Evolutionary conservation across 2,329 filamentous ascomycete species (phyloP).

Genomic region (Cadophora sp.): DNA sequence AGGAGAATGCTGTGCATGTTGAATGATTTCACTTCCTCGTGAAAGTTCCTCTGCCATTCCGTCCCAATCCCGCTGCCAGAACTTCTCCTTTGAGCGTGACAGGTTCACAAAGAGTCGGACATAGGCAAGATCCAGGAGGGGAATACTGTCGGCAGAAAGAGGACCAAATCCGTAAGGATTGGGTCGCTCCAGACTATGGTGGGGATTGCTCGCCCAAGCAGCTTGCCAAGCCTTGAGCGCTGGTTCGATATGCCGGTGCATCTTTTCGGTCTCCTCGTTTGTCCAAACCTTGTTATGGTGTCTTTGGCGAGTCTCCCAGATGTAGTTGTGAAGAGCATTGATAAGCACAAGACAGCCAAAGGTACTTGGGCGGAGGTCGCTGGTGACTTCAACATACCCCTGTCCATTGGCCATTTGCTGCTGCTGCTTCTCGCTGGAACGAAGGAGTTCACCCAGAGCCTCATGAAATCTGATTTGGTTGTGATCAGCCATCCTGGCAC

Average conservation of each 20-base stretch:
- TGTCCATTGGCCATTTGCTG: slow-evolving; percentile 59
- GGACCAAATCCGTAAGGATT: slow-evolving; percentile 84
- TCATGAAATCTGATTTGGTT: slow-evolving; percentile 81
- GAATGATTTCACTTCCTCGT: slow-evolving; percentile 75
- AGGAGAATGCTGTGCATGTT: slow-evolving; percentile 72
- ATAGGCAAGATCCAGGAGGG: slow-evolving; percentile 89
- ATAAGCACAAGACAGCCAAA: slow-evolving; percentile 93
- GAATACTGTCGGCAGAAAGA: slow-evolving; percentile 88
- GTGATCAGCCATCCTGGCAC: slow-evolving; percentile 70
- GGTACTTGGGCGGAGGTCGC: slow-evolving; percentile 80
- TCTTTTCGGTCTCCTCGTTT: slow-evolving; percentile 88
- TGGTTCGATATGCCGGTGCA: slow-evolving; percentile 95
- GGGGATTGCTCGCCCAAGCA: slow-evolving; percentile 86
- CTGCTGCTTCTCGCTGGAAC: slow-evolving; percentile 71
- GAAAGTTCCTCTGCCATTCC: slow-evolving; percentile 88
- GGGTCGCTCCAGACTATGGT: slow-evolving; percentile 82
- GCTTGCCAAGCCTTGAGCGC: slow-evolving; percentile 93
- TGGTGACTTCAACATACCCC: slow-evolving; percentile 58
- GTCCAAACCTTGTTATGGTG: slow-evolving; percentile 92
- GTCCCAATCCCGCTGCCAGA: slow-evolving; percentile 94
- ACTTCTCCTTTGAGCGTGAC: slow-evolving; percentile 88
- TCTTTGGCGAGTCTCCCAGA: slow-evolving; percentile 94
- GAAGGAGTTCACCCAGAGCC: slow-evolving; percentile 80
- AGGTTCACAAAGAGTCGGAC: slow-evolving; percentile 92
- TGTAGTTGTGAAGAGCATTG: slow-evolving; percentile 95